Percentiles rank a stretch among this genome's conserved stretches.
phyloP scores from a whole-genome alignment of 805 yeast genomes.

The Sugiyamaella americana region DNA sequence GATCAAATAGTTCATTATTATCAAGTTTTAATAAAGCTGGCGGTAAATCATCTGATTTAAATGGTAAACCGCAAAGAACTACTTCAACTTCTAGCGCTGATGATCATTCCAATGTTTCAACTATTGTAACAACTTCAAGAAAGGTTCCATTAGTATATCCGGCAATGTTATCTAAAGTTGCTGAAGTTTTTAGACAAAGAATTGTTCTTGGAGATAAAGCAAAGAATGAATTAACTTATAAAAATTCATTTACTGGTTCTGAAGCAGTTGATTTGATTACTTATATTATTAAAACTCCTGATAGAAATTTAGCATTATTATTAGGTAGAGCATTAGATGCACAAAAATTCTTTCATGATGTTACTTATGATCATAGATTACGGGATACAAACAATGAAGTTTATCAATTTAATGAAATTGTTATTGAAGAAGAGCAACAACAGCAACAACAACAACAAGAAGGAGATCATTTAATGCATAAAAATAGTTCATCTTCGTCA shows the following conservation, averaged over 20 bases:
- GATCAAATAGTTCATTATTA: conserved; percentile 9
- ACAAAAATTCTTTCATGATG: conserved; percentile 91
- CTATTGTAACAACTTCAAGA: conserved; percentile 43
- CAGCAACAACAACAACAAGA: not conserved
- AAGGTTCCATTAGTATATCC: conserved; percentile 76
- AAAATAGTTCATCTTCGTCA: conserved; percentile 2
- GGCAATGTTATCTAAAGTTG: conserved; percentile 81
- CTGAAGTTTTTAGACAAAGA: conserved; percentile 64
- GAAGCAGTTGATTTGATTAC: conserved; percentile 92
- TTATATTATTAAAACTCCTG: conserved; percentile 79
- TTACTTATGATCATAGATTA: conserved; percentile 86
- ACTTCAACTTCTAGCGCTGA: conserved; percentile 15
- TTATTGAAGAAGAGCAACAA: conserved; percentile 18
- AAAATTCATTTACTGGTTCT: conserved; percentile 88
- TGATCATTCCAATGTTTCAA: conserved; percentile 18
- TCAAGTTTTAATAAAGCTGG: conserved; percentile 6
- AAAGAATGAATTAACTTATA: conserved; percentile 86
- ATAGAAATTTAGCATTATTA: conserved; percentile 80
- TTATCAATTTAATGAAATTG: conserved; percentile 54
- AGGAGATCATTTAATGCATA: conserved; percentile 1
- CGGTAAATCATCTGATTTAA: conserved; percentile 1
- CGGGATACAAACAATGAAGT: conserved; percentile 85
- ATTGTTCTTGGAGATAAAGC: conserved; percentile 69
- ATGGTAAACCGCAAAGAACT: conserved; percentile 15
- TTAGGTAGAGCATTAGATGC: conserved; percentile 91